Conservation (phyloP, 2,329 filamentous ascomycete species). For the Intubia oerlemansii region DNA sequence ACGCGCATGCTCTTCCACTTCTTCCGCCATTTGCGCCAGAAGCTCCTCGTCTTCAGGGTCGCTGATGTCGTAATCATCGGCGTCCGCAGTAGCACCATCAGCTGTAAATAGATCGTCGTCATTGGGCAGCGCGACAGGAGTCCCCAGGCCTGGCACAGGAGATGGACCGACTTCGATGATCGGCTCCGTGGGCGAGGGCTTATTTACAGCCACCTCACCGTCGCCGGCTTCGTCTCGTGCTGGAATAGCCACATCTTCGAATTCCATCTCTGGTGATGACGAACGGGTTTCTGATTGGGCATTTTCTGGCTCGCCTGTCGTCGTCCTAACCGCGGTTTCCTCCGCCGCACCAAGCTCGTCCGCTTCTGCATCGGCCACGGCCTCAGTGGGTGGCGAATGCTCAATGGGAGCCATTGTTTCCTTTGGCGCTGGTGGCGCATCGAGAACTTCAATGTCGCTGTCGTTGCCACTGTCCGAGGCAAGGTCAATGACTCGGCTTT, state of each 20-base stretch:
- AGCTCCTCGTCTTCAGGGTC: conserved; percentile 88
- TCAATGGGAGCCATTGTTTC: too few relatives aligned
- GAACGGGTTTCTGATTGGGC: conserved; percentile 2
- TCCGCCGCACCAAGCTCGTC: too few relatives aligned
- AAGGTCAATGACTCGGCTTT: conserved; percentile 29
- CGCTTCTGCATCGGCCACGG: too few relatives aligned
- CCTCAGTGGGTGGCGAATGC: too few relatives aligned
- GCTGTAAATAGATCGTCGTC: conserved; percentile 10
- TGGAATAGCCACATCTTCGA: conserved; percentile 17
- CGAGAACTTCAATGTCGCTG: conserved; percentile 38
- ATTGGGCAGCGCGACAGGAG: too few relatives aligned
- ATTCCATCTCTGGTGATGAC: conserved; percentile 12
- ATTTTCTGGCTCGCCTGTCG: background rate
- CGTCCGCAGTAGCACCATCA: conserved; percentile 8
- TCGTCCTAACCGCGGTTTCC: too few relatives aligned
- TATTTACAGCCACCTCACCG: too few relatives aligned
- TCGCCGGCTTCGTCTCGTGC: too few relatives aligned
- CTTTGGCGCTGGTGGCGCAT: conserved; percentile 23
- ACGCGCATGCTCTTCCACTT: conserved; percentile 82
- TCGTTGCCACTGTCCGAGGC: conserved; percentile 13
- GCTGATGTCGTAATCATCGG: conserved; percentile 47
- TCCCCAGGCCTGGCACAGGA: too few relatives aligned
- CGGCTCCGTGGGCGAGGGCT: too few relatives aligned
- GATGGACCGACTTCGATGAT: too few relatives aligned
- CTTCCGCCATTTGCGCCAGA: conserved; percentile 63